Evolutionary conservation across 208 protist genomes (phyloP).

Genomic region (Wallacemonas collosoma): DNA sequence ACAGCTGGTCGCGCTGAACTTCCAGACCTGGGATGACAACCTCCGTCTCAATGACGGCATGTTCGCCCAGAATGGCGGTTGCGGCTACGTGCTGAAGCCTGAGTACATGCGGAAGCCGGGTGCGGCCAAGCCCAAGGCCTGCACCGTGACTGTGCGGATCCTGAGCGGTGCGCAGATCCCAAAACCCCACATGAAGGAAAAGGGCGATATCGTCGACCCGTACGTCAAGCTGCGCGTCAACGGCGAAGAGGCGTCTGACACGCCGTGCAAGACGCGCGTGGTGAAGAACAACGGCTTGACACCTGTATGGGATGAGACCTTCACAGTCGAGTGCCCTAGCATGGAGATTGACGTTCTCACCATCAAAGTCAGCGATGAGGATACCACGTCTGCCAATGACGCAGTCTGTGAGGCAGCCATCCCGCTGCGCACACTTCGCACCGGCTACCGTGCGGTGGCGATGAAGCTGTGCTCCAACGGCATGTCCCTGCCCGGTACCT

Average conservation of each 20-base stretch:
- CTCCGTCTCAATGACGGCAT: conserved; percentile 75
- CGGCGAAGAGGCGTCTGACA: conserved; percentile 19
- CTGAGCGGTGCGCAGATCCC: conserved; percentile 69
- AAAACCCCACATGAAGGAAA: conserved; percentile 51
- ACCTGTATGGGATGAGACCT: conserved; percentile 64
- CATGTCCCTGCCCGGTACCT: conserved; percentile 27
- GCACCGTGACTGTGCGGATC: conserved; percentile 43
- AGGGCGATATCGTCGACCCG: conserved; percentile 75
- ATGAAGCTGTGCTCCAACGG: conserved; percentile 60
- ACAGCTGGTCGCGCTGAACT: conserved; percentile 91
- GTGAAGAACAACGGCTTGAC: conserved; percentile 79
- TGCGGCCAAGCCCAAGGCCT: conserved; percentile 22
- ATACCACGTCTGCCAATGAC: conserved; percentile 45
- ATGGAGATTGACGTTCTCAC: conserved; percentile 53
- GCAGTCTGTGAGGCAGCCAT: conserved; percentile 46
- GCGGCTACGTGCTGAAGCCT: conserved; percentile 93
- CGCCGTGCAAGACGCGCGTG: conserved; percentile 34
- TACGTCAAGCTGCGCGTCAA: conserved; percentile 68
- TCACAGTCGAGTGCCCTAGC: conserved; percentile 39
- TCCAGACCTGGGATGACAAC: conserved; percentile 62
- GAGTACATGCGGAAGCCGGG: conserved; percentile 30
- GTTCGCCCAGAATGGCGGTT: conserved; percentile 87
- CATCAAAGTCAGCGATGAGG: conserved; percentile 53
- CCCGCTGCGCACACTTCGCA: conserved; percentile 40
- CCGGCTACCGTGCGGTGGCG: conserved; percentile 48